Percentiles rank a stretch among this genome's conserved stretches.
These are phyloP conservation scores for Xylariales sp. DNA, from an alignment of 2,329 filamentous ascomycete species.

Conservation along the genomic window DNA sequence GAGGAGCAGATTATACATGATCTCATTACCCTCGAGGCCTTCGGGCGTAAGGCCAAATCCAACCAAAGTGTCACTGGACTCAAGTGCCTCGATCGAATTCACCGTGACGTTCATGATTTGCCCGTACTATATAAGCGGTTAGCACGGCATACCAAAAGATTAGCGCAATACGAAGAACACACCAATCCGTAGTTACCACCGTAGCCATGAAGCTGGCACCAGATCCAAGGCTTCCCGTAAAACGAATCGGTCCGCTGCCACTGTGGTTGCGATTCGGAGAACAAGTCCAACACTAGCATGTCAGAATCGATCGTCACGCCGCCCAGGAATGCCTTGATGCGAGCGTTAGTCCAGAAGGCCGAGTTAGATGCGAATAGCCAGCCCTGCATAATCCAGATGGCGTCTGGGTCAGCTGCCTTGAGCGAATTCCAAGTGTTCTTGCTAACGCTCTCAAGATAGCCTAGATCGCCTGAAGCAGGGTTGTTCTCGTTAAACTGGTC, in stretches of 20 bases:
- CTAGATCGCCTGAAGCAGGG: slow-evolving; percentile 35
- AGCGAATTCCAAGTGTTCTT: slow-evolving; percentile 38
- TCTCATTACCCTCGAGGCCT: slow-evolving; percentile 40
- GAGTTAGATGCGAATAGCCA: slow-evolving; percentile 37
- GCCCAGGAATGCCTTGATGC: slow-evolving; percentile 36
- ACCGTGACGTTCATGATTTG: slow-evolving; percentile 39
- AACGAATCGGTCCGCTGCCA: slow-evolving; percentile 39
- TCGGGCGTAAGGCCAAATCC: slow-evolving; percentile 39
- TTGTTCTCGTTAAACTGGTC: slow-evolving; percentile 42
- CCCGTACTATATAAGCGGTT: slow-evolving; percentile 32
- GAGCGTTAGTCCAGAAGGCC: slow-evolving; percentile 40
- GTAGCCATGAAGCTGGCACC: slow-evolving; percentile 39
- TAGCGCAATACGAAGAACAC: neutral
- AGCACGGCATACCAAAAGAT: slow-evolving; percentile 12
- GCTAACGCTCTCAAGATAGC: slow-evolving; percentile 39
- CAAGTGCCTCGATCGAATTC: slow-evolving; percentile 36
- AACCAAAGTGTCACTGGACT: slow-evolving; percentile 27
- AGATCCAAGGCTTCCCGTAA: slow-evolving; percentile 40
- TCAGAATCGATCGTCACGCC: slow-evolving; percentile 38
- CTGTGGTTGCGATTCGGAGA: slow-evolving; percentile 39
- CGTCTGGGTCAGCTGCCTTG: slow-evolving; percentile 36
- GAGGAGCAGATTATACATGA: slow-evolving; percentile 40
- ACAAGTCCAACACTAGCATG: slow-evolving; percentile 40
- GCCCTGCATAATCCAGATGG: slow-evolving; percentile 41
- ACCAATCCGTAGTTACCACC: slow-evolving; percentile 40